phyloP scores from a whole-genome alignment of 192 early-diverging fungal genomes.

The Mortierella antarctica region DNA sequence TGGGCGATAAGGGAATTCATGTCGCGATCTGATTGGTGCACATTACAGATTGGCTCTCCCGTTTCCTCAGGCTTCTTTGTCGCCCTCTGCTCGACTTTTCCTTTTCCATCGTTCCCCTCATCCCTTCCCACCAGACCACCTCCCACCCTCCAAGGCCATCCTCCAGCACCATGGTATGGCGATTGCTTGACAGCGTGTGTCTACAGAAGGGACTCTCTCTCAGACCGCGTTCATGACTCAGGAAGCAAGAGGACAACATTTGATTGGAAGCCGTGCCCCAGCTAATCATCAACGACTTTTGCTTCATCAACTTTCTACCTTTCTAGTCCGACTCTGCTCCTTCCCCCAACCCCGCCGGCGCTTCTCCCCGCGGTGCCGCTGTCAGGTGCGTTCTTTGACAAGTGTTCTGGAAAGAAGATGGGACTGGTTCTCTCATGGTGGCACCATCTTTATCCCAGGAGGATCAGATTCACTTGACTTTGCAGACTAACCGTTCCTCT shows the following conservation, averaged over 20 bases:
- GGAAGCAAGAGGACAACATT: too few relatives aligned
- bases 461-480: too few relatives aligned
- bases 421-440: too few relatives aligned
- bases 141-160: not conserved
- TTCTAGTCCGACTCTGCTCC: slow-evolving; percentile 52
- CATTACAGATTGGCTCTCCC: not conserved
- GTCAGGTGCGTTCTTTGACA: slow-evolving; percentile 23
- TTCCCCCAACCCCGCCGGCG: slow-evolving; percentile 51
- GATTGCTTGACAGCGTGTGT: not conserved
- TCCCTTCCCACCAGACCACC: not conserved
- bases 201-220: not conserved
- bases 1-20: not conserved
- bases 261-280: not conserved
- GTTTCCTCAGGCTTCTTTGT: not conserved
- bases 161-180: not conserved
- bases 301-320: not conserved
- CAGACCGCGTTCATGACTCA: not conserved
- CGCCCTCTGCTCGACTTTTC: not conserved
- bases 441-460: too few relatives aligned
- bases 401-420: too few relatives aligned
- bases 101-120: slow-evolving; percentile 7
- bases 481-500: not conserved
- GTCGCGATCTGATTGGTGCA: slow-evolving; percentile 7
- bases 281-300: not conserved
- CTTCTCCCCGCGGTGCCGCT: slow-evolving; percentile 40